Base-by-base conservation (phyloP, 2,329 filamentous ascomycete species). In the Catunica adiposa region DNA sequence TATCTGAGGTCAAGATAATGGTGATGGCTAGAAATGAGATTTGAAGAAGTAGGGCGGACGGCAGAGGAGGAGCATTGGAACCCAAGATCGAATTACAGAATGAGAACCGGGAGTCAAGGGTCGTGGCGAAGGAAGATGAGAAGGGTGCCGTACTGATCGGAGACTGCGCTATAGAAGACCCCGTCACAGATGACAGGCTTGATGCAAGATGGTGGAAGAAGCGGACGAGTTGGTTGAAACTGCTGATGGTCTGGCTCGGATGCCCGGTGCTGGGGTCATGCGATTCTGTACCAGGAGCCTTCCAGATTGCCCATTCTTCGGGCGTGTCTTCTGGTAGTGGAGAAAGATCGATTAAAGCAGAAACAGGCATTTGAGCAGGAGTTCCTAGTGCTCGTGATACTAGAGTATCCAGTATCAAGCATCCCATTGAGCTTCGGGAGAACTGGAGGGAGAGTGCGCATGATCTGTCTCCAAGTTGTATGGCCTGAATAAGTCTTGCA, bases 301-400 rank as follows among this genome's bases (percentile, higher is more conserved):
- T n/a, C n/a, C n/a, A 88, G 1, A 81, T 79, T 60, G 84, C 79
- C 83, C 83, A 87, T 67, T 87, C 83, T 62, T 87, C 84, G 20
- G 83, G 68, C 1, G 81, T 81, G 61, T 84, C 80, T 64, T 85
- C 81, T 25, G 78, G 72, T 1, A 84, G 68, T 2, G 68, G 65
- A 8, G 73, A 73, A 29, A 73, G 58, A 53, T 65, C 63, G 38
- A 66, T 65, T n/a, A 70, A 65, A 25, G 78, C 64, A 53, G 78
- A 73, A 14, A 70, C 68, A 8, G 66, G 63, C 56, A 82, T 69
- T 62, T 77, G 74, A 1, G 76, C 70, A 8, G 70, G 66, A 34
- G 70, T 70, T n/a, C 71, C 67, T 2, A 80, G 67, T 7, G 74
- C 69, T 17, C 76, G 64, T 7, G 76, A 74, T 14, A 81, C 64